Conservation (phyloP, 306 rosid genomes). For the Begonia loranthoides region DNA sequence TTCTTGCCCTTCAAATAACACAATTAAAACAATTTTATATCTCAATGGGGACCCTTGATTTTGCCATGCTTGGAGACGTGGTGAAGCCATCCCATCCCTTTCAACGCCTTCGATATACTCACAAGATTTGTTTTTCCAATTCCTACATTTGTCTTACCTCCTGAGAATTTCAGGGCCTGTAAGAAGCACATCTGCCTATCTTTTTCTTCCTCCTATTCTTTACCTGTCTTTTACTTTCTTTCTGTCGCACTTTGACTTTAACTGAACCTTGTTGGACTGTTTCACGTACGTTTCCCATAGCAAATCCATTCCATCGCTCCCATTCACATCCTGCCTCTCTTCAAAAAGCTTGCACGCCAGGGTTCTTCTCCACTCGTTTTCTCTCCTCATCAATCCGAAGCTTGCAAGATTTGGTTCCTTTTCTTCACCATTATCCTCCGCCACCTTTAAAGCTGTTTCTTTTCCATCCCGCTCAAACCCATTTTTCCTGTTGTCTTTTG, state of each 20-base stretch:
- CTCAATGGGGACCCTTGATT: slow-evolving; percentile 8
- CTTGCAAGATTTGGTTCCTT: slow-evolving; percentile 1
- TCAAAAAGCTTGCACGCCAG: slow-evolving; percentile 91
- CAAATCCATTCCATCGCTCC: slow-evolving; percentile 86
- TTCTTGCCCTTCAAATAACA: no score
- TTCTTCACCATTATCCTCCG: no score
- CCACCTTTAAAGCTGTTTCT: background rate
- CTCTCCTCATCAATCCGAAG: slow-evolving; percentile 71
- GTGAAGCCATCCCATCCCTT: slow-evolving; percentile 72
- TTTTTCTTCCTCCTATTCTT: slow-evolving; percentile 13
- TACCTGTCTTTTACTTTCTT: no score
- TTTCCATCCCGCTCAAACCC: background rate
- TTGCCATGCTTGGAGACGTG: no score
- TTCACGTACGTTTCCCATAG: slow-evolving; percentile 75
- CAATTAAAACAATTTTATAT: background rate
- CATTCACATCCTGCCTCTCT: slow-evolving; percentile 51
- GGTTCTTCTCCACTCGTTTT: slow-evolving; percentile 92
- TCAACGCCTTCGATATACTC: slow-evolving; percentile 74
- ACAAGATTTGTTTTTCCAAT: slow-evolving; percentile 68
- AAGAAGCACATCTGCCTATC: slow-evolving; percentile 58
- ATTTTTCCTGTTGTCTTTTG: background rate
- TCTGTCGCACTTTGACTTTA: no score
- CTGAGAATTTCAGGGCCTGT: slow-evolving; percentile 78
- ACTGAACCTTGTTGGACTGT: background rate
- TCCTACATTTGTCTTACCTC: slow-evolving; percentile 81